Conservation (phyloP, 805 yeast species). For the Starmerella gropengiesseri region DNA sequence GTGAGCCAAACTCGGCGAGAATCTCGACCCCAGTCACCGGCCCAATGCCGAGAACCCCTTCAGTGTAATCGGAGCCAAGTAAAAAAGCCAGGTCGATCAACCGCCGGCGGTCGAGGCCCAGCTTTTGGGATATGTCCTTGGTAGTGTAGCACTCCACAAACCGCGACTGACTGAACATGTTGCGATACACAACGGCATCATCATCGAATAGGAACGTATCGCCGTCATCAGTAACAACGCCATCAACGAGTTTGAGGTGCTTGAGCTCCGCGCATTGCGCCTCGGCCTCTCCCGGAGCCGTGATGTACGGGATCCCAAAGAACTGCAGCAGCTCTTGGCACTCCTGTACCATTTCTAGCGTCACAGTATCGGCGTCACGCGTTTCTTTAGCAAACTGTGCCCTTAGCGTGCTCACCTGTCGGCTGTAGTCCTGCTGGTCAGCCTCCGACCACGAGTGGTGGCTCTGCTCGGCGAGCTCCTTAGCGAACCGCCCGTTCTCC, state of each 20-base stretch:
- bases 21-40: slow-evolving; percentile 89
- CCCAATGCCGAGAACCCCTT: slow-evolving; percentile 86
- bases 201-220: slow-evolving; percentile 95
- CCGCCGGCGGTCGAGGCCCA: slow-evolving; percentile 53
- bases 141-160: slow-evolving; percentile 75
- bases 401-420: slow-evolving; percentile 37
- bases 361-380: slow-evolving; percentile 86
- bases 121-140: slow-evolving; percentile 45
- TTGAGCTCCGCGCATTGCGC: slow-evolving; percentile 89
- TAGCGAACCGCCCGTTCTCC: slow-evolving; percentile 57
- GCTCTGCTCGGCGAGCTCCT: slow-evolving; percentile 28
- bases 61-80: slow-evolving; percentile 91
- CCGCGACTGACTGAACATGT: slow-evolving; percentile 87
- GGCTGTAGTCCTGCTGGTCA: slow-evolving; percentile 23
- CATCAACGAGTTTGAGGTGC: slow-evolving; percentile 70
- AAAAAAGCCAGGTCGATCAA: slow-evolving; percentile 74
- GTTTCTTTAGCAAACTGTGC: slow-evolving; percentile 55
- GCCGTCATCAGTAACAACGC: slow-evolving; percentile 92
- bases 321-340: slow-evolving; percentile 77
- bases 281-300: slow-evolving; percentile 99
- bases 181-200: slow-evolving; percentile 54
- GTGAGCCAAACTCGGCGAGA: slow-evolving; percentile 65
- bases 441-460: slow-evolving; percentile 13
- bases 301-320: slow-evolving; percentile 88
- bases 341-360: slow-evolving; percentile 73